Base-by-base conservation (phyloP, 1,284 basidiomycete species). In the Uromyces viciae-fabae region DNA sequence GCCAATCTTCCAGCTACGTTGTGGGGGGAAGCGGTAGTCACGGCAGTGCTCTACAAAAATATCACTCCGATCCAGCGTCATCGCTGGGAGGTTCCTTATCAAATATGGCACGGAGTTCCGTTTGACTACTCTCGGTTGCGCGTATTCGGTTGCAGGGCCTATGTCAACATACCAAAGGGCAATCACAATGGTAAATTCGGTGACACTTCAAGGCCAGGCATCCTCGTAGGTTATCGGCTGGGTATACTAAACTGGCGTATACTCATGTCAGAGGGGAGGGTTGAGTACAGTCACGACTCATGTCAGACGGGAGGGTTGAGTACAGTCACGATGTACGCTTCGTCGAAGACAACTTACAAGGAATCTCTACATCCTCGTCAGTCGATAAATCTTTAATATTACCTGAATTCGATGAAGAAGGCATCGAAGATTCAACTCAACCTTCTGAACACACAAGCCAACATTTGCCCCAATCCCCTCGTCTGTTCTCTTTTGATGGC, bases 161-260 rank as follows among this genome's bases (percentile, higher is more conserved):
- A 46, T 42, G 22, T 71, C 22, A 43, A 71, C 25, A 2, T 71
- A 40, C 68, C 68, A 25, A 46, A 46, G 2, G 4, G 9, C 15
- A 43, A 43, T 22, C 40, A 42, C 15, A 2, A 2, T 2, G 5
- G 25, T 9, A 77, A 77, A 46, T 77, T 77, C 19, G 15, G 7
- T 0, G 15, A 43, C 22, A 66, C 62, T 2, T 5, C 43, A 14
- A 36, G 2, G n/a, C 46, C 33, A n/a, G 60, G 75, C 4, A 69
- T 77, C 9, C 4, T 77, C 5, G 8, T 77, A 4, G 75, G 75
- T 2, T 77, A 68, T 77, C 40, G 52, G 31, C 43, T 54, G 36
- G 75, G 43, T 9, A 54, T 52, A 43, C 15, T 68, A 11, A 77
- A 69, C 46, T 77, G 60, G 58, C 75, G 75, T 8, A 40, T 77